A percentile compares a stretch with the other conserved stretches of the same genome.
Conservation (phyloP, 345 rosid genomes). For the Salix suchowensis region DNA sequence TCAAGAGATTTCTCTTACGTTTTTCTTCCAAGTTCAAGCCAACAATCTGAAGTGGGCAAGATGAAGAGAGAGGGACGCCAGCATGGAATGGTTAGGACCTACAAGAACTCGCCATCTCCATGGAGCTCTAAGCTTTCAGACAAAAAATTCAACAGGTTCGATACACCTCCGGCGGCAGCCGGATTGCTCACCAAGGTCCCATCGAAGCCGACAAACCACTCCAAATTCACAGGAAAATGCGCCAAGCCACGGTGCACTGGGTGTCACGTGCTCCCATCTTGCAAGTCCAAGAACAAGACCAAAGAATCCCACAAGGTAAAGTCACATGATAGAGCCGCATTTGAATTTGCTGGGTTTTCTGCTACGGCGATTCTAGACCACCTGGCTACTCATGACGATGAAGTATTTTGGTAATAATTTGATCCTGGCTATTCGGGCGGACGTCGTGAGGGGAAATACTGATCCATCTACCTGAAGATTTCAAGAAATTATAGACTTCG, state of each 20-base stretch:
- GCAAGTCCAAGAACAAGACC: slow-evolving; percentile 21
- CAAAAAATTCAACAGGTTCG: neutral
- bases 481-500: too few species aligned
- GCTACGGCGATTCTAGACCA: slow-evolving; percentile 46
- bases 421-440: too few species aligned
- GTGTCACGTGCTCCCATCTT: neutral
- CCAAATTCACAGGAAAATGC: slow-evolving; percentile 21
- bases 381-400: slow-evolving; percentile 17
- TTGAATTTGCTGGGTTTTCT: slow-evolving; percentile 35
- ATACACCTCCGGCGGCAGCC: slow-evolving; percentile 2
- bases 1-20: too few species aligned
- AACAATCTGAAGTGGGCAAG: neutral
- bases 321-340: slow-evolving; percentile 12
- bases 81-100: slow-evolving; percentile 54
- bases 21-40: too few species aligned
- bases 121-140: slow-evolving; percentile 31
- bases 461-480: too few species aligned
- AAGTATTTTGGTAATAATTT: too few species aligned
- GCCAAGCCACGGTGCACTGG: slow-evolving; percentile 2
- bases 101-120: slow-evolving; percentile 40
- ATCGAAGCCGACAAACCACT: slow-evolving; percentile 14
- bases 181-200: slow-evolving; percentile 6
- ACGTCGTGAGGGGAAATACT: too few species aligned
- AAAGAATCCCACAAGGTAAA: slow-evolving; percentile 9
- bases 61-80: slow-evolving; percentile 73